These are phyloP conservation scores for Cryptosporidium sp. DNA, from an alignment of 169 alveolate species.

Conservation along the genomic window DNA sequence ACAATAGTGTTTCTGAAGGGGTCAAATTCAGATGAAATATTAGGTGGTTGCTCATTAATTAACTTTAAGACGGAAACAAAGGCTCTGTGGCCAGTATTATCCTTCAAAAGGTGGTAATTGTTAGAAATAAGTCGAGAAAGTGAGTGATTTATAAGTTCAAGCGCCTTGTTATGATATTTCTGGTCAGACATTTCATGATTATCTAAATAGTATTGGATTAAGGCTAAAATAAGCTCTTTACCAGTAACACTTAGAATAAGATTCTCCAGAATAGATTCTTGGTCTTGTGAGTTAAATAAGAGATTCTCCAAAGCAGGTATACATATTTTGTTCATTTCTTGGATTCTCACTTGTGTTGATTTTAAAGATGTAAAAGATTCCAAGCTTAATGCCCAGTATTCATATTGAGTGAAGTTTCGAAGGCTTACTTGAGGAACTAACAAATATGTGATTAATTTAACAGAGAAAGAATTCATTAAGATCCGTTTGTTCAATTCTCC, in stretches of 20 bases:
- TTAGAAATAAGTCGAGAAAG: background rate
- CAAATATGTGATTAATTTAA: conserved; percentile 23
- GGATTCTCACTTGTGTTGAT: conserved; percentile 5
- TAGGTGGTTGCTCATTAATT: conserved; percentile 16
- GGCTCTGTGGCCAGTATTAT: conserved; percentile 56
- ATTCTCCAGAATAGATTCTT: conserved; percentile 27
- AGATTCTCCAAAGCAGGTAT: conserved; percentile 51
- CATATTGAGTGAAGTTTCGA: conserved; percentile 44
- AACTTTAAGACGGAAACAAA: conserved; percentile 37
- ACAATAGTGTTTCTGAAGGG: conserved; percentile 25
- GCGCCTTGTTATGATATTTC: background rate
- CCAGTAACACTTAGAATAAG: conserved; percentile 6
- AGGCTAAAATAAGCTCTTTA: conserved; percentile 25
- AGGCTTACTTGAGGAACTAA: background rate
- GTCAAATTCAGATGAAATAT: conserved; percentile 44
- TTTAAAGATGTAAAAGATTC: conserved; percentile 37
- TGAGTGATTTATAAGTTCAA: conserved; percentile 3
- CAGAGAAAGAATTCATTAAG: conserved; percentile 1
- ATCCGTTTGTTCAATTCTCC: background rate
- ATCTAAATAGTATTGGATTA: conserved; percentile 5
- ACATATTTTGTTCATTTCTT: conserved; percentile 25
- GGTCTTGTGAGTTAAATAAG: background rate
- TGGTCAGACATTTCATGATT: background rate
- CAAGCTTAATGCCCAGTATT: conserved; percentile 49
- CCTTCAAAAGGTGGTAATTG: conserved; percentile 25